Base-by-base conservation (phyloP, 116 monocot species). In the Cymodocea nodosa region DNA sequence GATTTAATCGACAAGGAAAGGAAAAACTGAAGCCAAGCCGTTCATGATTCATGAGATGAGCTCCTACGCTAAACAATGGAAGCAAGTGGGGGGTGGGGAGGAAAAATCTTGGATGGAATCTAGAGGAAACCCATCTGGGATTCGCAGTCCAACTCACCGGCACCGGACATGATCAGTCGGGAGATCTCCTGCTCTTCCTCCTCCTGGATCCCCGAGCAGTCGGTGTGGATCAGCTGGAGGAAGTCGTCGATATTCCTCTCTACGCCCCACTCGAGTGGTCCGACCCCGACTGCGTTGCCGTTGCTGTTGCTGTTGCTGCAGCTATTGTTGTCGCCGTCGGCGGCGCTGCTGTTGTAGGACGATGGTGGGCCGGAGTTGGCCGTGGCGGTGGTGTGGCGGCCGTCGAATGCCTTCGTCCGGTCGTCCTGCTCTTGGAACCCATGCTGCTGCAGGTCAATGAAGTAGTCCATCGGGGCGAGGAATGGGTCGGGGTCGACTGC, bases 161-260 rank as follows among this genome's bases (percentile, higher is more conserved):
- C 30, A 5, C 58, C 6, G 36, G 39, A 22, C 36, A 62, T 8
- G 44, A 8, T 44, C 30, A 30, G 30, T 44, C 44, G 7, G 7
- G 44, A 44, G 16, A n/a, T 16, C 37, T 62, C 62, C 0, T 62
- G 62, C 44, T 44, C 44, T 10, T 44, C 11, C 18, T 62, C 62
- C 37, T 44, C 34, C 16, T 62, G 37, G 39, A 62, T 62, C 39
- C 37, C 62, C 2, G 19, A 37, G 62, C 40, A 62, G 10, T 62
- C 39, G 11, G 35, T 62, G 37, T 62, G 62, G 10, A 62, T 62
- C 62, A 62, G n/a, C 18, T 62, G 62, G 37, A 62, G 39, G 39
- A 62, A 62, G 39, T 62, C 62, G 18, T 62, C 62, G 2, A 60
- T 60, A 35, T 60, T 60, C 60, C 35, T 60, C 35, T 60, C 60